These are phyloP conservation scores for Angophora floribunda DNA, from an alignment of 345 rosid species.

Conservation along the genomic window DNA sequence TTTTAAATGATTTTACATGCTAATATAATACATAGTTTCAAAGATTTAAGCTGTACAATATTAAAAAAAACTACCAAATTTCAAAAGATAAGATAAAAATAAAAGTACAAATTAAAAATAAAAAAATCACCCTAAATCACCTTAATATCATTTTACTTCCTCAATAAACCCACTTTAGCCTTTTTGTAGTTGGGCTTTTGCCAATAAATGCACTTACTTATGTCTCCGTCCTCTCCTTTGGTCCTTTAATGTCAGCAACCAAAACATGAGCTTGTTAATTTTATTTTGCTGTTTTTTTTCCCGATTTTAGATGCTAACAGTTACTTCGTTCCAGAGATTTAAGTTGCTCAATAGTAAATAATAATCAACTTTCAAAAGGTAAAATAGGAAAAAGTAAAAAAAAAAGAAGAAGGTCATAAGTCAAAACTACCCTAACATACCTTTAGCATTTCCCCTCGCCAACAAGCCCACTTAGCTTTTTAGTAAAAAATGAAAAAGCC, in stretches of 20 bases:
- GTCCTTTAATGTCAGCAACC: too few relatives aligned
- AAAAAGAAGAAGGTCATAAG: too few relatives aligned
- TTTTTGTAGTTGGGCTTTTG: background rate
- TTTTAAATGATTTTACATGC: background rate
- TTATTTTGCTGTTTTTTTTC: background rate
- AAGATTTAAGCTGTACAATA: background rate
- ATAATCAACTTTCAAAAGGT: background rate
- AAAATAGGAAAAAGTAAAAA: background rate
- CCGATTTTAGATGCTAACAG: background rate
- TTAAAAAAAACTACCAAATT: background rate
- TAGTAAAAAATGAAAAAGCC: too few relatives aligned
- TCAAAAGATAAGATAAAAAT: background rate
- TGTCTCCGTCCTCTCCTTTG: background rate
- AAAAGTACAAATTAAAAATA: background rate
- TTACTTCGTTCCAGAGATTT: background rate
- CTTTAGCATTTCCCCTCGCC: too few relatives aligned
- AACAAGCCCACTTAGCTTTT: too few relatives aligned
- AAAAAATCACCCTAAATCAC: background rate
- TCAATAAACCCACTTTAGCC: background rate
- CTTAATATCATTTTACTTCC: background rate
- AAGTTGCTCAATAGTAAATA: background rate
- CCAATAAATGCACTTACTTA: too few relatives aligned
- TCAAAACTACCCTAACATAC: background rate
- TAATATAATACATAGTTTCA: background rate
- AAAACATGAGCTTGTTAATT: background rate